Percentiles rank a stretch among this genome's conserved stretches.
Evolutionary conservation across 2,329 filamentous ascomycete species (phyloP).

Genomic region (Fusarium tupiense): DNA sequence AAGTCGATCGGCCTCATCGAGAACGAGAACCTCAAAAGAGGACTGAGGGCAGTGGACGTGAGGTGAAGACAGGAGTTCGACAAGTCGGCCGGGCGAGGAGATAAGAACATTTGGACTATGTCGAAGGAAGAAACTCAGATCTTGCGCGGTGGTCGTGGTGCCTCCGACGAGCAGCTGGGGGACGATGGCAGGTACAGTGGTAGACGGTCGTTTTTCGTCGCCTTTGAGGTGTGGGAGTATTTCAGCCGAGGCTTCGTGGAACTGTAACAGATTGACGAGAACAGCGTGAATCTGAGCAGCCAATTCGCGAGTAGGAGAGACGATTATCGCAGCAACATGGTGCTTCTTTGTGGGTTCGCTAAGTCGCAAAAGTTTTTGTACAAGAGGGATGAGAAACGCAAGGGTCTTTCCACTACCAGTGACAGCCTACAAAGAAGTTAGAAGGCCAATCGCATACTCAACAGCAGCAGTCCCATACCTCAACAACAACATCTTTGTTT

Average conservation of each 20-base stretch:
- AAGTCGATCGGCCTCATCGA: constrained; percentile 94
- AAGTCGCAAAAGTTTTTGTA: constrained; percentile 82
- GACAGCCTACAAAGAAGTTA: constrained; percentile 67
- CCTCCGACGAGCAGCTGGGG: constrained; percentile 92
- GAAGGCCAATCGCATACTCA: background rate
- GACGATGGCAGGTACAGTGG: constrained; percentile 66
- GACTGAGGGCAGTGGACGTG: constrained; percentile 90
- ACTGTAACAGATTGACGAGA: constrained; percentile 78
- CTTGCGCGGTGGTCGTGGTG: constrained; percentile 80
- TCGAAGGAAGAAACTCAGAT: constrained; percentile 85
- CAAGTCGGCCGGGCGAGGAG: constrained; percentile 87
- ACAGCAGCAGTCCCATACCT: constrained; percentile 56
- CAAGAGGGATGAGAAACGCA: constrained; percentile 83
- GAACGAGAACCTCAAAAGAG: constrained; percentile 89
- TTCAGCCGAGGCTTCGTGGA: constrained; percentile 82
- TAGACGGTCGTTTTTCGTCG: constrained; percentile 64
- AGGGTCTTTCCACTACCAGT: constrained; percentile 93
- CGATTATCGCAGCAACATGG: constrained; percentile 89
- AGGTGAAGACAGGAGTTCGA: constrained; percentile 86
- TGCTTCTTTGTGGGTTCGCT: constrained; percentile 88
- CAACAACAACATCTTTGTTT: constrained; percentile 92
- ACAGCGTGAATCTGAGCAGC: constrained; percentile 91
- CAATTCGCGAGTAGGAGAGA: constrained; percentile 90
- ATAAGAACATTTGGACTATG: constrained; percentile 89
- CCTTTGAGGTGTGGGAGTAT: constrained; percentile 63